Evolutionary conservation across 495 filamentous ascomycete species (phyloP).

Genomic region (Daldinia childiae): DNA sequence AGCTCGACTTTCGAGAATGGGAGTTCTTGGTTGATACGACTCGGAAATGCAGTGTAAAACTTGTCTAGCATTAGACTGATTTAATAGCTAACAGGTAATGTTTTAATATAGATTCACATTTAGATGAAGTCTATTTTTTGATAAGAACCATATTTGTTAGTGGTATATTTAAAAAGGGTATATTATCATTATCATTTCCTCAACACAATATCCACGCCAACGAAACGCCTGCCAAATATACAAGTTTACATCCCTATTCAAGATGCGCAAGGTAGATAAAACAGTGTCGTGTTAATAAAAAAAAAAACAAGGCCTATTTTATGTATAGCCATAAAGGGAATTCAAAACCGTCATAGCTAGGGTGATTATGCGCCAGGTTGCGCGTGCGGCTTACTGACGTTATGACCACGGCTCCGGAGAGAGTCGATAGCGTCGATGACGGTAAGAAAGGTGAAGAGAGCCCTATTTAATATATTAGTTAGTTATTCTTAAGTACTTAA

Average conservation of each 20-base stretch:
- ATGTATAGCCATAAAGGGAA: not conserved
- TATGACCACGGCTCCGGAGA: slow-evolving; percentile 48
- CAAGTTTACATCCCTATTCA: not conserved
- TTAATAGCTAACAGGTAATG: slow-evolving; percentile 7
- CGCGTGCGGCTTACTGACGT: slow-evolving; percentile 41
- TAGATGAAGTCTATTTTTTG: not conserved
- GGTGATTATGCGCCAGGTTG: slow-evolving; percentile 45
- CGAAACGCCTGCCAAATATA: not conserved
- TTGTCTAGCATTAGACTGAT: not conserved
- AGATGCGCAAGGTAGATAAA: not conserved
- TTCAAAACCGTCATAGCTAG: not conserved
- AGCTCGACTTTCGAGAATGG: not conserved
- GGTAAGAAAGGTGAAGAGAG: slow-evolving; percentile 51
- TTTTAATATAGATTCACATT: not conserved
- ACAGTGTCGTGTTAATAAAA: not conserved
- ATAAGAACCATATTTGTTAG: not conserved
- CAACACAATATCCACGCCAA: not conserved
- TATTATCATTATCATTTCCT: not conserved
- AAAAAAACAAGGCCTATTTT: not conserved
- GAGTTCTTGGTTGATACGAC: not conserved
- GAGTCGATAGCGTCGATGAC: slow-evolving; percentile 50
- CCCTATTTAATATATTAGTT: slow-evolving; percentile 32
- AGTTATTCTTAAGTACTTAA: not conserved
- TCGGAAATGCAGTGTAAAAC: not conserved
- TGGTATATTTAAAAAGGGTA: not conserved